phyloP scores from a whole-genome alignment of 768 basidiomycete species.

The Hericium coralloides region DNA sequence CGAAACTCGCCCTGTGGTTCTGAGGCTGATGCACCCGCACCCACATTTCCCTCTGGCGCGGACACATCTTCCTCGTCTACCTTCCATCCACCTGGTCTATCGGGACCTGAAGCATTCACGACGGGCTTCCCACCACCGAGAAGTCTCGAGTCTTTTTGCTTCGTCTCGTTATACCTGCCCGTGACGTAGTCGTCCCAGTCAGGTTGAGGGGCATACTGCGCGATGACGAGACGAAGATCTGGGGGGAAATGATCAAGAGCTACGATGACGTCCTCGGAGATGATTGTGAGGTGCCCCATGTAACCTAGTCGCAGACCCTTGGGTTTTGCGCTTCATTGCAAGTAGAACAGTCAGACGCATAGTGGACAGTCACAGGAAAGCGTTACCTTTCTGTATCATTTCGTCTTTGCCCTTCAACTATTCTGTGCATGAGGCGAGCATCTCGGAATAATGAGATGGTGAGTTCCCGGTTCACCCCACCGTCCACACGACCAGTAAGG shows the following conservation, averaged over 20 bases:
- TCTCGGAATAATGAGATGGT: conserved; percentile 82
- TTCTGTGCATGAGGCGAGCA: conserved; percentile 71
- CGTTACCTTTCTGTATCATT: conserved; percentile 70
- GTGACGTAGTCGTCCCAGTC: conserved; percentile 89
- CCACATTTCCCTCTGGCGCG: conserved; percentile 2
- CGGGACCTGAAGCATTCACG: conserved; percentile 21
- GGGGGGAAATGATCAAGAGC: conserved; percentile 83
- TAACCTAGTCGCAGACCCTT: conserved; percentile 81
- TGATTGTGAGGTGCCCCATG: conserved; percentile 95
- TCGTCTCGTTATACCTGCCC: conserved; percentile 79
- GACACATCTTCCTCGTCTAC: conserved; percentile 47
- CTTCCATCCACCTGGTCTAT: conserved; percentile 38
- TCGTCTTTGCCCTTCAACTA: conserved; percentile 74
- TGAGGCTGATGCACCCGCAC: conserved; percentile 10
- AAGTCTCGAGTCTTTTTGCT: conserved; percentile 66
- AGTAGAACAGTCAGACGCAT: not conserved
- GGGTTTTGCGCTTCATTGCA: conserved; percentile 45
- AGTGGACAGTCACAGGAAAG: conserved; percentile 9
- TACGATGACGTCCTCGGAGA: conserved; percentile 89
- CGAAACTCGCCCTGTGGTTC: conserved; percentile 50
- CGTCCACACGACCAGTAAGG: conserved; percentile 77
- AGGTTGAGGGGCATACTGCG: conserved; percentile 60
- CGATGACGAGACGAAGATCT: conserved; percentile 60
- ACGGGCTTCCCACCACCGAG: conserved; percentile 84
- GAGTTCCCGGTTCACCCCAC: conserved; percentile 78